Evolutionary conservation across 805 yeast species (phyloP).

Genomic region (Wickerhamomyces queroliae): DNA sequence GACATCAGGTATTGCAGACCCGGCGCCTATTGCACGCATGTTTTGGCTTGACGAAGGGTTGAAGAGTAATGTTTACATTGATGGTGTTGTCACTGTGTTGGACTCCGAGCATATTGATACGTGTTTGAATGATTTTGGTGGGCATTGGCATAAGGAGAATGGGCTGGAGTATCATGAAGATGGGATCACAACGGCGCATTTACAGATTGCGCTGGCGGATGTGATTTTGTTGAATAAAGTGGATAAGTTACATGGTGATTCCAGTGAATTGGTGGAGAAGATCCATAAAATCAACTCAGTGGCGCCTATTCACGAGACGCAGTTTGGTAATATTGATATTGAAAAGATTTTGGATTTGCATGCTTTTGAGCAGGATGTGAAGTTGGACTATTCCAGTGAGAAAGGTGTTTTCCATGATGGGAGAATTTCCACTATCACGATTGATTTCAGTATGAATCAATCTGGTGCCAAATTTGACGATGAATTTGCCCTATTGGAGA

Average conservation of each 20-base stretch:
- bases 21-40: conserved; percentile 95
- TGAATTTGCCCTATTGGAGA: conserved; percentile 44
- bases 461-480: no score
- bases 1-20: conserved; percentile 96
- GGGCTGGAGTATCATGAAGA: conserved; percentile 35
- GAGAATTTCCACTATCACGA: conserved; percentile 46
- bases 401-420: conserved; percentile 40
- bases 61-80: conserved; percentile 78
- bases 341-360: conserved; percentile 66
- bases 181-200: conserved; percentile 71
- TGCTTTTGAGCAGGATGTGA: conserved; percentile 54
- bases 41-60: conserved; percentile 95
- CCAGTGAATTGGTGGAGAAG: conserved; percentile 29
- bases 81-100: conserved; percentile 85
- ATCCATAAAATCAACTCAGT: conserved; percentile 55
- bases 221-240: conserved; percentile 72
- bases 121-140: conserved; percentile 67
- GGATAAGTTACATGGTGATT: conserved; percentile 41
- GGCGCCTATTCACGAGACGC: conserved; percentile 63
- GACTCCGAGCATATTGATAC: conserved; percentile 63
- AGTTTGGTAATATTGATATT: conserved; percentile 71
- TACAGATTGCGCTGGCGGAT: conserved; percentile 90
- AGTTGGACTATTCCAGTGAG: conserved; percentile 13
- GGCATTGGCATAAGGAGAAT: conserved; percentile 57
- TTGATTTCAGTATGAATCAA: conserved; percentile 39